Conservation (phyloP, 2,329 filamentous ascomycete genomes). For the Capronia coronata region DNA sequence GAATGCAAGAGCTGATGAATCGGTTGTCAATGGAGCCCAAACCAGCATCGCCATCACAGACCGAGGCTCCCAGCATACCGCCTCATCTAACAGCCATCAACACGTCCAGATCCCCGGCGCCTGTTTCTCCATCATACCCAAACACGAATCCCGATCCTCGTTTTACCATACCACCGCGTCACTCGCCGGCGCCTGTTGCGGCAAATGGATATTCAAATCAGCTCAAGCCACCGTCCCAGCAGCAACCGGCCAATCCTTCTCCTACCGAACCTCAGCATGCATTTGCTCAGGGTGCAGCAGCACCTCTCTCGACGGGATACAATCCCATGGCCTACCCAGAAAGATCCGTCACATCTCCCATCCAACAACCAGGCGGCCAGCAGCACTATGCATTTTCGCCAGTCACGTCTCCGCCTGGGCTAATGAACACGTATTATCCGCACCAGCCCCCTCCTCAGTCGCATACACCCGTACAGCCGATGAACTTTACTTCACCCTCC, state of each 20-base stretch:
- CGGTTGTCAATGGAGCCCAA: slow-evolving; percentile 76
- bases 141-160: slow-evolving; percentile 26
- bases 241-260: slow-evolving; percentile 17
- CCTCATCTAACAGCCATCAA: slow-evolving; percentile 32
- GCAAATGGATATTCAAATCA: slow-evolving; percentile 23
- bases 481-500: slow-evolving; percentile 24
- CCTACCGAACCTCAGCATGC: slow-evolving; percentile 22
- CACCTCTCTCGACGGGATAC: slow-evolving; percentile 40
- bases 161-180: slow-evolving; percentile 29
- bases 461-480: slow-evolving; percentile 18
- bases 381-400: slow-evolving; percentile 21
- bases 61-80: slow-evolving; percentile 37
- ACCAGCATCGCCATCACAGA: slow-evolving; percentile 40
- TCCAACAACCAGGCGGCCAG: slow-evolving; percentile 14
- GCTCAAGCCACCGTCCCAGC: slow-evolving; percentile 13
- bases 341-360: slow-evolving; percentile 17
- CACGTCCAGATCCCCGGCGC: slow-evolving; percentile 15
- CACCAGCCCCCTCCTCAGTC: slow-evolving; percentile 14
- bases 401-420: slow-evolving; percentile 15
- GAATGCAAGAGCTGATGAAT: slow-evolving; percentile 85
- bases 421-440: slow-evolving; percentile 14
- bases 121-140: slow-evolving; percentile 24
- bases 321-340: slow-evolving; percentile 47
- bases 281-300: slow-evolving; percentile 36
- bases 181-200: slow-evolving; percentile 26